Evolutionary conservation across 257 asterid genomes (phyloP).

Genomic region (Anisodus tanguticus): DNA sequence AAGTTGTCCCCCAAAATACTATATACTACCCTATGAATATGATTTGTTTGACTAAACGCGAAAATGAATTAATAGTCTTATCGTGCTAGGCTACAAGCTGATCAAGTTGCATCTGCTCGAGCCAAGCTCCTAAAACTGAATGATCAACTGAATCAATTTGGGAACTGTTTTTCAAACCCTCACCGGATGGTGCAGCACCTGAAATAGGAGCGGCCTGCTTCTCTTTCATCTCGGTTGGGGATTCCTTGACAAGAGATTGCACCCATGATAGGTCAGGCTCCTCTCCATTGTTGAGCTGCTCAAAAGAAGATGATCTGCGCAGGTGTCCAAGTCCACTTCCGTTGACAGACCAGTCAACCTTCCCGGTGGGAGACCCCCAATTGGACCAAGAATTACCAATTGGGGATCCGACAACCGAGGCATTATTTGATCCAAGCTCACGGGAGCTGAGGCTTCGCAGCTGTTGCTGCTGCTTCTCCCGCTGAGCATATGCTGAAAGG

Average conservation of each 20-base stretch:
- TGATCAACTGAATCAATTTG: conserved; percentile 66
- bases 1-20: conserved; percentile 53
- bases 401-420: conserved; percentile 58
- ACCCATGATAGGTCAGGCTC: conserved; percentile 96
- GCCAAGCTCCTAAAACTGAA: conserved; percentile 89
- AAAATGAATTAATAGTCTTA: conserved; percentile 52
- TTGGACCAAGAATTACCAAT: conserved; percentile 55
- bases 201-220: conserved; percentile 56
- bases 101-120: conserved; percentile 95
- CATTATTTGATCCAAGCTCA: conserved; percentile 59
- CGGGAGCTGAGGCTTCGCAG: conserved; percentile 67
- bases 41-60: conserved; percentile 49
- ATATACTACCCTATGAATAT: conserved; percentile 53
- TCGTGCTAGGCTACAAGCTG: conserved; percentile 70
- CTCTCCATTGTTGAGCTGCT: conserved; percentile 47
- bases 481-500: conserved; percentile 61
- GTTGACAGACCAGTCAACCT: conserved; percentile 73
- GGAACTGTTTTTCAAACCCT: conserved; percentile 63
- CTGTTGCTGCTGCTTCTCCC: conserved; percentile 73
- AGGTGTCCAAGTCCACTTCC: conserved; percentile 58
- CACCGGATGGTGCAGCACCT: conserved; percentile 80
- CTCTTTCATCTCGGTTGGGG: conserved; percentile 86
- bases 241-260: conserved; percentile 93
- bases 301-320: conserved; percentile 46
- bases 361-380: conserved; percentile 73